Evolutionary conservation across 257 asterid genomes (phyloP).

Genomic region (Apocynum venetum): DNA sequence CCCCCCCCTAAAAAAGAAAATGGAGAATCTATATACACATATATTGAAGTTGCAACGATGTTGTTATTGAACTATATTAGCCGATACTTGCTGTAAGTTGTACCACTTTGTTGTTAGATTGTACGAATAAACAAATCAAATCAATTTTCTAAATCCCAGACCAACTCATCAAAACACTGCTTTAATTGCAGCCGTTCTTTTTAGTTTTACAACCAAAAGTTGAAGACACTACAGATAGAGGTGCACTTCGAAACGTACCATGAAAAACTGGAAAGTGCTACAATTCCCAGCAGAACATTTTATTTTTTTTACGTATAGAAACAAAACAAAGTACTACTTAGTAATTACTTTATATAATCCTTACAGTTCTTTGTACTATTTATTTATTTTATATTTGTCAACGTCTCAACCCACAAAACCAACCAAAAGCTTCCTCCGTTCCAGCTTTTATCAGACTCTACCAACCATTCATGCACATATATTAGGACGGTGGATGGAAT

Average conservation of each 20-base stretch:
- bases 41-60: neutral
- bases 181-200: neutral
- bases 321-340: neutral
- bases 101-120: neutral
- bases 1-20: neutral
- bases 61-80: too few relatives aligned
- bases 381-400: neutral
- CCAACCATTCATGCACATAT: neutral
- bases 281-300: too few relatives aligned
- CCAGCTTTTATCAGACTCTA: constrained; percentile 15
- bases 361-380: neutral
- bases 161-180: constrained; percentile 9
- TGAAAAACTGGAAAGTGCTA: neutral
- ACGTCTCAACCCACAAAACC: constrained; percentile 15
- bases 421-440: constrained; percentile 34
- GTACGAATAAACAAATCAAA: neutral
- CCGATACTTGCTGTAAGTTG: too few relatives aligned
- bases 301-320: constrained; percentile 4
- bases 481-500: constrained; percentile 17
- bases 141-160: neutral
- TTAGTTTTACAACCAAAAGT: constrained; percentile 16
- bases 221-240: constrained; percentile 29
- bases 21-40: neutral
- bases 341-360: neutral
- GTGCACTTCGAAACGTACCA: constrained; percentile 18